Conservation (phyloP, 2,329 filamentous ascomycete genomes). For the Stagonosporopsis rhizophila region DNA sequence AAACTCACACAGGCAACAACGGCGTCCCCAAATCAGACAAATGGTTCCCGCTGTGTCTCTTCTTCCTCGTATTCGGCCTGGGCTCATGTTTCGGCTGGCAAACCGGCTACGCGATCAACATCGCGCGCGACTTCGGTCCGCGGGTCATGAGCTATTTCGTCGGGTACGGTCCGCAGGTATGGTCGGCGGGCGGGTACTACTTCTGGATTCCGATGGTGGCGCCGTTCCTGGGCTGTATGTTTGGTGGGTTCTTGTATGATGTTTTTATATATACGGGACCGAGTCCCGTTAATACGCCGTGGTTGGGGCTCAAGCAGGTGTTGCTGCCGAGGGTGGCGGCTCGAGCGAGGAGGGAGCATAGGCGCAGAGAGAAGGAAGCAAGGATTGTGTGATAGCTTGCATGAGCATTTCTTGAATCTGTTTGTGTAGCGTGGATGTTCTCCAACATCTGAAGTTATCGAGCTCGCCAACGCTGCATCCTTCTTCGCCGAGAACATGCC, state of each 20-base stretch:
- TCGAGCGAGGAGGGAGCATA: conserved; percentile 29
- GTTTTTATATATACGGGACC: conserved; percentile 68
- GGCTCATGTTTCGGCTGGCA: conserved; percentile 78
- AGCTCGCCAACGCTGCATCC: too few relatives aligned
- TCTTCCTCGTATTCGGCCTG: conserved; percentile 77
- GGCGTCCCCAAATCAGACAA: conserved; percentile 31
- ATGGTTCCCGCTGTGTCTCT: conserved; percentile 63
- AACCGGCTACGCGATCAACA: conserved; percentile 77
- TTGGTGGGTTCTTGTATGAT: conserved; percentile 44
- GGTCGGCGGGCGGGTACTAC: conserved; percentile 72
- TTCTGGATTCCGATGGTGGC: conserved; percentile 80
- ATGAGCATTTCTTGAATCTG: background rate
- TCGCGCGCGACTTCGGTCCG: conserved; percentile 75
- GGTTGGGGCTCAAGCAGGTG: conserved; percentile 66
- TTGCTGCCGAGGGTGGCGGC: conserved; percentile 30
- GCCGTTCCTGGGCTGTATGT: conserved; percentile 65
- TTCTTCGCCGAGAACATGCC: too few relatives aligned
- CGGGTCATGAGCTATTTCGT: conserved; percentile 70
- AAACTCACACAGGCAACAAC: background rate
- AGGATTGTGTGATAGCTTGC: conserved; percentile 29
- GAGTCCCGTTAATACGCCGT: conserved; percentile 73
- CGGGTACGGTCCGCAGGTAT: conserved; percentile 72
- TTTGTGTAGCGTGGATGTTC: background rate
- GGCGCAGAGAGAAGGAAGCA: conserved; percentile 37
- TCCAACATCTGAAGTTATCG: background rate